phyloP scores from a whole-genome alignment of 345 rosid species.

The Fremontodendron californicum region DNA sequence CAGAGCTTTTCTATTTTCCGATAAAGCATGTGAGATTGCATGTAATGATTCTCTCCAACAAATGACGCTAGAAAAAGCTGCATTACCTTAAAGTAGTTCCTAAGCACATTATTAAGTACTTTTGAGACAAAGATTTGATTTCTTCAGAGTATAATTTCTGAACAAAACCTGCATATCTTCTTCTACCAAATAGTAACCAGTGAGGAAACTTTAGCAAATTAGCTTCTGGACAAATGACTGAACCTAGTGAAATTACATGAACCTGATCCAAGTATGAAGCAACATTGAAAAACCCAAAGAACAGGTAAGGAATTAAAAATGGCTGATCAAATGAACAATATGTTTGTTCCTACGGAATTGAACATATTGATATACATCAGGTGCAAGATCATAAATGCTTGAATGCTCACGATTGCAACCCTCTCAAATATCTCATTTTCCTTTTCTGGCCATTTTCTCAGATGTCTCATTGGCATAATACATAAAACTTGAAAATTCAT shows the following conservation, averaged over 20 bases:
- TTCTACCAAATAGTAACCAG: not conserved
- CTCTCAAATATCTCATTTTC: not conserved
- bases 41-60: not conserved
- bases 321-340: not conserved
- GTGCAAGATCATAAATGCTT: not conserved
- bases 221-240: not conserved
- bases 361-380: not conserved
- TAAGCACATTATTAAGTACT: not conserved
- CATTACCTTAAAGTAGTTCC: not conserved
- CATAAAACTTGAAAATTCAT: not conserved
- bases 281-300: not conserved
- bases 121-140: not conserved
- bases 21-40: slow-evolving; percentile 1
- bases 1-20: not conserved
- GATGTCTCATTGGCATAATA: not conserved
- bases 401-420: not conserved
- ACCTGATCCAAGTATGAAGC: not conserved
- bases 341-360: not conserved
- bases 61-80: not conserved
- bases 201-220: not conserved
- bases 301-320: not conserved
- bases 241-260: not conserved
- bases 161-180: not conserved
- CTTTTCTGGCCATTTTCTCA: not conserved
- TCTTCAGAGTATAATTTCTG: not conserved